Base-by-base conservation (phyloP, 2,329 filamentous ascomycete genomes). In the Penicillium concentricum region DNA sequence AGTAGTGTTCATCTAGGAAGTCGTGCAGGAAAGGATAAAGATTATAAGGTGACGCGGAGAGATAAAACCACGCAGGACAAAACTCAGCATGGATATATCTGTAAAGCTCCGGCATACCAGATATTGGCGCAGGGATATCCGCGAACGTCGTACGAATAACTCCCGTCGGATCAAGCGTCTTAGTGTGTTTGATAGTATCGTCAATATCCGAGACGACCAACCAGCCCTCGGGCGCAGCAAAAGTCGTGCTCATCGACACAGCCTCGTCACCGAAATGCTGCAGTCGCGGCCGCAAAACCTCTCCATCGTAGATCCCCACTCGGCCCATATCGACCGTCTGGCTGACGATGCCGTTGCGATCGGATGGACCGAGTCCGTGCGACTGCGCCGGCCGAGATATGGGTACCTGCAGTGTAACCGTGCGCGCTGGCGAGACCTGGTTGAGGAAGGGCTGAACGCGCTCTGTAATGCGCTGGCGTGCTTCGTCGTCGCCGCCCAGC, bases 11-110 rank as follows among this genome's bases (percentile, higher is more conserved):
- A 52, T 87, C 77, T 35, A 91, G 81, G 75, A 97, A 97, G 0
- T 81, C 73, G 54, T 83, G 87, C 24, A 97, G 82, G 74, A 97
- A 94, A 0, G 90, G 89, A 69, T 97, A 97, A 10, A 97, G 83
- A 66, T 95, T 96, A 79, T 97, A 97, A 0, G 93, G 93, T 0
- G 92, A 96, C 0, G 93, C 92, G 0, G 91, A 95, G 45, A 97
- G 83, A 74, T 97, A 97, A 79, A 96, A 96, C 82, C 90, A 96
- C 0, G 91, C 84, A 1, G 91, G 88, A 9, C 82, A 79, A 9
- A 86, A 76, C 39, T 77, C 73, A 15, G 71, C 70, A 43, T 87
- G 78, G 12, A 96, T 80, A 54, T 87, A 81, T 22, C 78, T 75
- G 77, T 96, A 97, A 0, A 97, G 81, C 65, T 90, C 87, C 0